Conservation (phyloP, 1,284 basidiomycete genomes). For the Irpex rosettiformis region DNA sequence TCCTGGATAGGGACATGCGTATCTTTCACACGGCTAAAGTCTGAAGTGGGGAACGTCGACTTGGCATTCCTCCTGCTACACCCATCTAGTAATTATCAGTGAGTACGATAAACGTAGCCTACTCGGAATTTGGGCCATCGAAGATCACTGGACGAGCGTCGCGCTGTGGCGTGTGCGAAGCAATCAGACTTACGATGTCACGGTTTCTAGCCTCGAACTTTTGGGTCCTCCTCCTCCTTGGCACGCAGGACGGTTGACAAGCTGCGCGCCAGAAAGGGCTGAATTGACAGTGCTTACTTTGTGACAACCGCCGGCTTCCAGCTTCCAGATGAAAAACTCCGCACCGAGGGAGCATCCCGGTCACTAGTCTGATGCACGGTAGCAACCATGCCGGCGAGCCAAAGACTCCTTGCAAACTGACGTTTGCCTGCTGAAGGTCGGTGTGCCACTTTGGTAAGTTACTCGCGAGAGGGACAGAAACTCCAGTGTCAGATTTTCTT, state of each 20-base stretch:
- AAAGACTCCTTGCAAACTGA: not conserved
- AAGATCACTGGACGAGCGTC: not conserved
- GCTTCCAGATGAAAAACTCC: slow-evolving; percentile 4
- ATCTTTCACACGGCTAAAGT: not conserved
- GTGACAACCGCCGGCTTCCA: not conserved
- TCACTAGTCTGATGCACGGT: not conserved
- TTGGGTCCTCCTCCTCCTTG: not conserved
- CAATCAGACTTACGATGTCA: no score
- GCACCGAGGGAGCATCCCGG: slow-evolving; percentile 8
- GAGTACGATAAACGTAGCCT: not conserved
- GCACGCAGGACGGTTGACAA: not conserved
- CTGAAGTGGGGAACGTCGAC: not conserved
- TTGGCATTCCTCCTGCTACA: not conserved
- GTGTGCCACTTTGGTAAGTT: no score
- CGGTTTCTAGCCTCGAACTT: no score
- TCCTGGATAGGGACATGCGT: not conserved
- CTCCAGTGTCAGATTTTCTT: no score
- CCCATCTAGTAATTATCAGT: not conserved
- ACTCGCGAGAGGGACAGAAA: no score
- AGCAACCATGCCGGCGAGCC: not conserved
- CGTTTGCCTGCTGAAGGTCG: no score
- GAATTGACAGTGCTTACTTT: not conserved
- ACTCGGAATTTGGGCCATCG: not conserved
- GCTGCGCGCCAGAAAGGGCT: not conserved
- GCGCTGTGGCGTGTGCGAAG: not conserved